Percentiles rank a stretch among this genome's conserved stretches.
These are phyloP conservation scores for Corynespora cassiicola DNA, from an alignment of 2,329 filamentous ascomycete genomes.

Conservation along the genomic window DNA sequence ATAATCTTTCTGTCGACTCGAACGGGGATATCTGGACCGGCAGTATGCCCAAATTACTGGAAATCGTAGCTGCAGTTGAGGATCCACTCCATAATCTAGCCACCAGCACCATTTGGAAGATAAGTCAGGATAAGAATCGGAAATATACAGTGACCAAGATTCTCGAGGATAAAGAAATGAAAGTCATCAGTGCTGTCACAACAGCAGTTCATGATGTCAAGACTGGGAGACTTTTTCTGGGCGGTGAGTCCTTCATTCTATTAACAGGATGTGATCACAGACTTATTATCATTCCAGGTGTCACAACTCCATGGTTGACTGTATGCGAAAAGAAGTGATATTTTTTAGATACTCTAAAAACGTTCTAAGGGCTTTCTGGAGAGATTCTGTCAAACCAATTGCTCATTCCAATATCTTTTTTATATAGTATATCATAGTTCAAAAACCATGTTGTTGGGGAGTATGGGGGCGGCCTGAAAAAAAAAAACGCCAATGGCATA, in stretches of 20 bases:
- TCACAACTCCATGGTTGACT: conserved; percentile 1
- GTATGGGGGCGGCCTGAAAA: too few relatives aligned
- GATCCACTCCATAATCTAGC: conserved; percentile 1
- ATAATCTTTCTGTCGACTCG: conserved; percentile 6
- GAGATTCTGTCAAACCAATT: too few relatives aligned
- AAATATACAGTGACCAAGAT: conserved; percentile 31
- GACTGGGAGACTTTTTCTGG: conserved; percentile 32
- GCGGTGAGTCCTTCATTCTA: conserved; percentile 25
- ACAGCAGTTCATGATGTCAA: conserved; percentile 33
- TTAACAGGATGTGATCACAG: background rate
- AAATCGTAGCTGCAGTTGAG: conserved; percentile 6
- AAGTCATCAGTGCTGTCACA: conserved; percentile 28
- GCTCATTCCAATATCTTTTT: too few relatives aligned
- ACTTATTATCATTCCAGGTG: background rate
- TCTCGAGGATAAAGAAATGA: conserved; percentile 29
- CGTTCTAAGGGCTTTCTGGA: too few relatives aligned
- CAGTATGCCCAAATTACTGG: conserved; percentile 11
- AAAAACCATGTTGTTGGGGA: too few relatives aligned
- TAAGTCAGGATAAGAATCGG: conserved; percentile 13
- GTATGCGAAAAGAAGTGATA: conserved; percentile 3
- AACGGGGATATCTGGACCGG: conserved; percentile 13
- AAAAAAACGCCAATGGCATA: too few relatives aligned
- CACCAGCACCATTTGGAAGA: conserved; percentile 1
- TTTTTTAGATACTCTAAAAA: too few relatives aligned
- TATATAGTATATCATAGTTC: too few relatives aligned